A percentile compares a stretch with the other conserved stretches of the same genome.
Evolutionary conservation across 2,329 filamentous ascomycete species (phyloP).

Genomic region (Thielaviopsis musarum): DNA sequence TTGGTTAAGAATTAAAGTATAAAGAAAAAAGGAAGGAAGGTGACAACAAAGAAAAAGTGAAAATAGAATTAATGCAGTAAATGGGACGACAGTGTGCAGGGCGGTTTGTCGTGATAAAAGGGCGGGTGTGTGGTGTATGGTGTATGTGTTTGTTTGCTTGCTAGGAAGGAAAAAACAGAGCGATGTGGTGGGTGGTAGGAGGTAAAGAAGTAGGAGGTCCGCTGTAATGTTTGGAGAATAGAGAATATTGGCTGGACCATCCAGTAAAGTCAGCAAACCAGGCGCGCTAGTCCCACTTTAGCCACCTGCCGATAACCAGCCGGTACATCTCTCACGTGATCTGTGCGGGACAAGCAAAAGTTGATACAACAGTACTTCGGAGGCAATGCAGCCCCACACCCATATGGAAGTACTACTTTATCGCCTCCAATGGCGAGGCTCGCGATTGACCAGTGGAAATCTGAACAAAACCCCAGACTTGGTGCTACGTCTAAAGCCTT

Average conservation of each 20-base stretch:
- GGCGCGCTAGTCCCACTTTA: background rate
- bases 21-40: background rate
- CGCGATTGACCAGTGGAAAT: background rate
- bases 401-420: background rate
- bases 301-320: background rate
- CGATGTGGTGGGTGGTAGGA: background rate
- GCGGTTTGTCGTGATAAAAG: slow-evolving; percentile 1
- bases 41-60: slow-evolving; percentile 7
- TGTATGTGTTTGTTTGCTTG: background rate
- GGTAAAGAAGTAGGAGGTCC: background rate
- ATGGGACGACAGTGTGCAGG: slow-evolving; percentile 12
- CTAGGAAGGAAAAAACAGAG: slow-evolving; percentile 2
- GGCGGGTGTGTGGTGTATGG: background rate
- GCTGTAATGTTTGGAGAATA: background rate
- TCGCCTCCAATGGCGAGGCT: background rate
- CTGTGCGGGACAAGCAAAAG: background rate
- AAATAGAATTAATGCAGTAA: slow-evolving; percentile 12
- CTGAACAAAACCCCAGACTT: background rate
- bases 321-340: background rate
- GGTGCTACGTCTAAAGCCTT: background rate
- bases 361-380: background rate
- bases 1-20: background rate
- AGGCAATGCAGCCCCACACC: background rate
- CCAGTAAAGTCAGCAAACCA: background rate
- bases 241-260: background rate